Percentiles rank a stretch among this genome's conserved stretches.
These are phyloP conservation scores for Aspergillus homomorphus DNA, from an alignment of 495 filamentous ascomycete species.

Conservation along the genomic window DNA sequence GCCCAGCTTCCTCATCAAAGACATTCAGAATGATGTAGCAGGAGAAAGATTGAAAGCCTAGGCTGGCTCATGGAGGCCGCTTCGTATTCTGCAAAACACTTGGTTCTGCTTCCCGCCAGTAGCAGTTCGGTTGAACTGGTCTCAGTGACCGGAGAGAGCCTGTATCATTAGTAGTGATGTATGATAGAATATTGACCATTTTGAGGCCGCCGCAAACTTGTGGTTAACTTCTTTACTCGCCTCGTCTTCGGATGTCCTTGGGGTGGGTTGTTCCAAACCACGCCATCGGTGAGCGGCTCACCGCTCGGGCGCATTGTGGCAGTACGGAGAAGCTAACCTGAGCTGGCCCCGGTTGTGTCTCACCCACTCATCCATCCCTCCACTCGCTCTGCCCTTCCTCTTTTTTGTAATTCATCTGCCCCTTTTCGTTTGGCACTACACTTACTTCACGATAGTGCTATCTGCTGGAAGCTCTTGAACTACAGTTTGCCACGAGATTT, in stretches of 20 bases:
- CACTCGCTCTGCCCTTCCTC: constrained; percentile 18
- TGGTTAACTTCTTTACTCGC: not conserved
- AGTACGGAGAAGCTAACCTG: constrained; percentile 10
- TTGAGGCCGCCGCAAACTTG: not conserved
- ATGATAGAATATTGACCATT: constrained; percentile 4
- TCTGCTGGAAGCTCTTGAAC: constrained; percentile 1
- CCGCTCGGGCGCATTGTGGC: constrained; percentile 8
- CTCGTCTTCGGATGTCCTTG: constrained; percentile 13
- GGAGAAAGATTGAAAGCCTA: constrained; percentile 49
- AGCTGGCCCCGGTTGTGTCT: constrained; percentile 18
- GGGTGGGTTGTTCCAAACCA: constrained; percentile 9
- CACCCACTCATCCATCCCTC: constrained; percentile 30
- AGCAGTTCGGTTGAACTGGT: constrained; percentile 11
- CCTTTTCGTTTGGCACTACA: constrained; percentile 13
- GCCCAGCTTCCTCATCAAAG: constrained; percentile 70
- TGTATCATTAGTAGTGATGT: constrained; percentile 3
- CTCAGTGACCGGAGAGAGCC: constrained; percentile 15
- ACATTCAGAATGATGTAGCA: constrained; percentile 71
- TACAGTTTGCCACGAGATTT: not conserved
- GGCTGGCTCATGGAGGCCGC: constrained; percentile 8
- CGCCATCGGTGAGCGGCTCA: not conserved
- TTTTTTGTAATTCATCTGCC: constrained; percentile 12
- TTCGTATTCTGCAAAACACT: not conserved
- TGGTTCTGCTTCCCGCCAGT: not conserved
- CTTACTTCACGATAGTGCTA: constrained; percentile 1